Percentiles rank a stretch among this genome's conserved stretches.
phyloP scores from a whole-genome alignment of 1,139 yeast species.

The Geotrichum bryndzae region DNA sequence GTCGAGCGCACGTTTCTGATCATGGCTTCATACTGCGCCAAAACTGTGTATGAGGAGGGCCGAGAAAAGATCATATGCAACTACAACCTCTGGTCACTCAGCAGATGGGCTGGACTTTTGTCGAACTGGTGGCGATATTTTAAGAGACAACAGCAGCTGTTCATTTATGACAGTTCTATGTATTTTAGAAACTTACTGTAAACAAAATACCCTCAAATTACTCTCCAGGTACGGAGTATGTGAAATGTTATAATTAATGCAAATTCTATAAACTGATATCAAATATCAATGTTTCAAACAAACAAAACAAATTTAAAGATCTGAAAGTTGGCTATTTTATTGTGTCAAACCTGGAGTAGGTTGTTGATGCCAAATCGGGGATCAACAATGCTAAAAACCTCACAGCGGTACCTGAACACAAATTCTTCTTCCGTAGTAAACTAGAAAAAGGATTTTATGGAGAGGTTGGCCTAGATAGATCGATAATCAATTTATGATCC shows the following conservation, averaged over 20 bases:
- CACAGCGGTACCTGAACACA: background rate
- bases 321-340: background rate
- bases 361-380: background rate
- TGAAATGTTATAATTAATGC: background rate
- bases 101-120: conserved; percentile 18
- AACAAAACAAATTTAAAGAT: background rate
- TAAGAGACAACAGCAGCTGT: conserved; percentile 48
- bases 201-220: background rate
- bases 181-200: conserved; percentile 31
- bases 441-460: too few relatives aligned
- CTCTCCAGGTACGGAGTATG: background rate
- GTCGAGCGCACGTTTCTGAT: conserved; percentile 83
- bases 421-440: background rate
- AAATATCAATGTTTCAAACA: background rate
- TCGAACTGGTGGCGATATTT: conserved; percentile 48
- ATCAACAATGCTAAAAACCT: background rate
- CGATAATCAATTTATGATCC: too few relatives aligned
- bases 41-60: conserved; percentile 65
- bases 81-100: conserved; percentile 20
- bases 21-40: conserved; percentile 85
- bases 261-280: background rate
- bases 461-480: too few relatives aligned
- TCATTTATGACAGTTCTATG: conserved; percentile 47
- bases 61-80: conserved; percentile 38
- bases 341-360: background rate